A percentile compares a stretch with the other conserved stretches of the same genome.
Evolutionary conservation across 139 green algal genomes (phyloP).

Genomic region (Chlamydomonas incerta): DNA sequence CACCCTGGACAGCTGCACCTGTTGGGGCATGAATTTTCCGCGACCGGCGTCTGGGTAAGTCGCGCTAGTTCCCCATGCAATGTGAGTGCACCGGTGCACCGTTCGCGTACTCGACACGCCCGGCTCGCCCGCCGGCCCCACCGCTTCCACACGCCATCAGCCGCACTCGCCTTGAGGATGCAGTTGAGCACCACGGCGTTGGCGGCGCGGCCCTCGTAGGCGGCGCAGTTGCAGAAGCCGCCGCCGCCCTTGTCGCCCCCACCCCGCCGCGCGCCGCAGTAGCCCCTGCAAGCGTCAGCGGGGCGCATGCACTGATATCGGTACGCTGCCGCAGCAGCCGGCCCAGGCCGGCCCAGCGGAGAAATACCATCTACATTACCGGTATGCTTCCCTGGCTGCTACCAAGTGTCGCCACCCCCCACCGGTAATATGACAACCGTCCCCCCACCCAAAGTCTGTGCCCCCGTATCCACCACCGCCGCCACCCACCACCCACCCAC

Average conservation of each 20-base stretch:
- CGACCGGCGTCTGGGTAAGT: too few species aligned
- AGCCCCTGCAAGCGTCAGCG: not conserved
- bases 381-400: not conserved
- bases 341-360: too few species aligned
- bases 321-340: too few species aligned
- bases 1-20: constrained; percentile 10
- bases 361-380: not conserved
- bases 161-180: not conserved
- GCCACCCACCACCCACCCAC: not conserved
- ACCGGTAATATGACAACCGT: not conserved
- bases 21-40: too few species aligned
- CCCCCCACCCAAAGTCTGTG: not conserved
- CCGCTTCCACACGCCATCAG: too few species aligned
- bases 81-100: too few species aligned
- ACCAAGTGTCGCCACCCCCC: not conserved
- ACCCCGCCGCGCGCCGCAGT: too few species aligned
- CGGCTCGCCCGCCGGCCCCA: too few species aligned
- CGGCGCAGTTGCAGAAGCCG: constrained; percentile 15
- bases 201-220: not conserved
- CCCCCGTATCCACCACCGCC: not conserved
- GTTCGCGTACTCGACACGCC: too few species aligned
- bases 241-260: not conserved
- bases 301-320: not conserved
- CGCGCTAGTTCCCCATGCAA: too few species aligned
- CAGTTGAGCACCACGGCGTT: constrained; percentile 9